Base-by-base conservation (phyloP, 2,329 filamentous ascomycete genomes). In the Fusarium duplospermum region DNA sequence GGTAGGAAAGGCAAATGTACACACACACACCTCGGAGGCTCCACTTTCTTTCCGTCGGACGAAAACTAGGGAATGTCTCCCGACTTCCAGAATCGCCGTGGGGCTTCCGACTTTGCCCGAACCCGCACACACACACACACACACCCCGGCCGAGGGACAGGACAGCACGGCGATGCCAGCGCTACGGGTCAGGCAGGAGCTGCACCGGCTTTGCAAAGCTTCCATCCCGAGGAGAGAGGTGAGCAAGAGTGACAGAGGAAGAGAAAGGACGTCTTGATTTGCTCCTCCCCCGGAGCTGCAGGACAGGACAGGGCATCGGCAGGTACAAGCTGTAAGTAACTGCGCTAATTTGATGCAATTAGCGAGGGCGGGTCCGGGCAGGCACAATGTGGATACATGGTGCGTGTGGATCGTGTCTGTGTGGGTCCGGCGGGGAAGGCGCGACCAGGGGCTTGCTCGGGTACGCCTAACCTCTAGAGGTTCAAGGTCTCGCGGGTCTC, bases 401-500 rank as follows among this genome's bases (percentile, higher is more conserved):
- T 18, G 22, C 8, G 24, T 52, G 47, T 52, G 47, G 47, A 52
- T 52, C 47, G 47, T 24, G 47, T 52, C 5, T 6, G 18, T 8
- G 40, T 64, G 68, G 68, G 57, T 68, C 35, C 64, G 66, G 45
- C 63, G 69, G 71, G 71, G 70, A 69, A 73, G 56, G 70, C 61
- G 62, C 40, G 50, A 59, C 67, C 67, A 70, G 72, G 72, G 74
- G 62, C 59, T 54, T 64, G 61, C 71, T 78, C 76, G 75, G 76
- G 75, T 76, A 69, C 76, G 75, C 76, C 76, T 77, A 77, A 78
- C 76, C 76, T 77, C 76, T 78, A 78, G 73, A 75, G 76, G 76
- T 76, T 77, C 76, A 71, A 77, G 76, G 76, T 78, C 71, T 77
- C 70, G 56, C 67, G 64, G 63, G 76, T 71, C 73, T 76, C 75